Evolutionary conservation across 2,329 filamentous ascomycete genomes (phyloP).

Genomic region (Amauroascus verrucosus): DNA sequence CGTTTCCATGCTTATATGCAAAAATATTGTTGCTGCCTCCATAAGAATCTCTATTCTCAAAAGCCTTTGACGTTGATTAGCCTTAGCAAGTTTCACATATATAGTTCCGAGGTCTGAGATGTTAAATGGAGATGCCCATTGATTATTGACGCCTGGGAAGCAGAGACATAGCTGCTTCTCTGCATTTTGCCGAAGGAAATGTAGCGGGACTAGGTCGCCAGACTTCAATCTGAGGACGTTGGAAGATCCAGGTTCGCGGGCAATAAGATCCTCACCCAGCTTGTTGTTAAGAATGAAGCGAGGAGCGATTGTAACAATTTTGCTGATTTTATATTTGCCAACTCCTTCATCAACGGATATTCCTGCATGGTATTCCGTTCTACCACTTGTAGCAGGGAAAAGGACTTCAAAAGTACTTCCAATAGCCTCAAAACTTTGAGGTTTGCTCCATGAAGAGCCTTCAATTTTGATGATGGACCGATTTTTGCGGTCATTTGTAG

Average conservation of each 20-base stretch:
- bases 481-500: constrained; percentile 80
- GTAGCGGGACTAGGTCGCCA: constrained; percentile 72
- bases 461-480: constrained; percentile 77
- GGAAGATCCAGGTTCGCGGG: constrained; percentile 85
- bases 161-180: constrained; percentile 87
- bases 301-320: constrained; percentile 85
- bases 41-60: constrained; percentile 81
- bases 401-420: constrained; percentile 85
- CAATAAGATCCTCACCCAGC: constrained; percentile 74
- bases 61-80: constrained; percentile 77
- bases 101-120: constrained; percentile 89
- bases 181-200: constrained; percentile 73
- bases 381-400: constrained; percentile 58
- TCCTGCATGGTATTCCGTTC: constrained; percentile 80
- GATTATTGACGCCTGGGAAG: constrained; percentile 88
- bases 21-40: constrained; percentile 86
- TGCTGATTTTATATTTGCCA: constrained; percentile 96
- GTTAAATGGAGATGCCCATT: constrained; percentile 96
- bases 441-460: constrained; percentile 91
- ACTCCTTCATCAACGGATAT: constrained; percentile 82
- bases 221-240: constrained; percentile 67
- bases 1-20: constrained; percentile 79
- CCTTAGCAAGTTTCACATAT: constrained; percentile 86
- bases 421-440: constrained; percentile 95
- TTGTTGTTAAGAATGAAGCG: constrained; percentile 93